Conservation (phyloP, 768 basidiomycete genomes). For the Dioszegia hungarica region DNA sequence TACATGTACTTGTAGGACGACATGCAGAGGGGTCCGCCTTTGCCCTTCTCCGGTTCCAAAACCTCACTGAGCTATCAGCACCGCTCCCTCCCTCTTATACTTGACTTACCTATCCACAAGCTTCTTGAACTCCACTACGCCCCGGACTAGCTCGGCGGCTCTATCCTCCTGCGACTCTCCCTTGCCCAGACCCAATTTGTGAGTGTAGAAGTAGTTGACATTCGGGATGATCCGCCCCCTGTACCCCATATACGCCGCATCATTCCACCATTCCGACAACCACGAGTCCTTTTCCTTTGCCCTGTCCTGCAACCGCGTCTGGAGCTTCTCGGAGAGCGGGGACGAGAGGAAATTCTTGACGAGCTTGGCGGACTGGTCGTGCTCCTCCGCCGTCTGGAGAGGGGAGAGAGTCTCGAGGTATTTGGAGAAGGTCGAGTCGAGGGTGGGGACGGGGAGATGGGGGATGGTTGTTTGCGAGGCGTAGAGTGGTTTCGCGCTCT, state of each 20-base stretch:
- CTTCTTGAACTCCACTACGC: conserved; percentile 75
- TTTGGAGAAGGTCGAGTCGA: conserved; percentile 75
- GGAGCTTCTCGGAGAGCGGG: conserved; percentile 65
- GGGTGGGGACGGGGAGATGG: conserved; percentile 73
- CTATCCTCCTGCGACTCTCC: conserved; percentile 58
- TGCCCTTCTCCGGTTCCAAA: conserved; percentile 80
- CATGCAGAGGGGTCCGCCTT: conserved; percentile 75
- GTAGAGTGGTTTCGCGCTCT: conserved; percentile 57
- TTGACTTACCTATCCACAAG: conserved; percentile 69
- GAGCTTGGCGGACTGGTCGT: conserved; percentile 56
- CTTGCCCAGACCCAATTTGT: conserved; percentile 60
- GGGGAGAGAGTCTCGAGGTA: conserved; percentile 83
- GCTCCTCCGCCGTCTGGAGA: conserved; percentile 62
- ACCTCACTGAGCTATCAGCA: conserved; percentile 54
- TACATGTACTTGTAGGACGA: conserved; percentile 89
- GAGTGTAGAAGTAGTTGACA: conserved; percentile 93
- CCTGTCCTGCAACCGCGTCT: conserved; percentile 66
- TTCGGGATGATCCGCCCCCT: conserved; percentile 85
- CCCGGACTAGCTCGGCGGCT: conserved; percentile 78
- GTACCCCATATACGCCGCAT: conserved; percentile 79
- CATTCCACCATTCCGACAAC: conserved; percentile 99
- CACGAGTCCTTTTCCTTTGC: conserved; percentile 67
- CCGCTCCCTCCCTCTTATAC: background rate
- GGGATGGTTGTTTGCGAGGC: conserved; percentile 62
- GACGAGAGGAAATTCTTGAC: conserved; percentile 69